Evolutionary conservation across 2,329 filamentous ascomycete species (phyloP).

Genomic region (Alternaria alternata): DNA sequence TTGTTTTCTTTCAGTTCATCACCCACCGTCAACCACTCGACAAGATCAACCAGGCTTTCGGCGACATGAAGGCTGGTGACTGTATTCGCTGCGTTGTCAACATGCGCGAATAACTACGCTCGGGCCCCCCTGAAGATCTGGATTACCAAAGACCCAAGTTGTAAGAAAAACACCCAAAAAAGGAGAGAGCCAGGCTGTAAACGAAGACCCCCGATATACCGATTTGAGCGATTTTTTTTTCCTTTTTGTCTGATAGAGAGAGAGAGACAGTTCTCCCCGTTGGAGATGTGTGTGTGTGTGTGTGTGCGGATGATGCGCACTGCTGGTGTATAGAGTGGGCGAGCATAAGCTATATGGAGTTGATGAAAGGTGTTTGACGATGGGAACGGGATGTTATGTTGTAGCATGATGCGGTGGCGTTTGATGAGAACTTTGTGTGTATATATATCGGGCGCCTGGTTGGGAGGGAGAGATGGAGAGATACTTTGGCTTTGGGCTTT

Average conservation of each 20-base stretch:
- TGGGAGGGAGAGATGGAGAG: too few species aligned
- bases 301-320: neutral
- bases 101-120: conserved; percentile 55
- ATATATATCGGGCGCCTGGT: too few species aligned
- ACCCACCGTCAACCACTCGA: conserved; percentile 86
- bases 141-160: conserved; percentile 1
- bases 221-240: too few species aligned
- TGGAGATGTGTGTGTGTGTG: too few species aligned
- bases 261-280: too few species aligned
- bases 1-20: too few species aligned
- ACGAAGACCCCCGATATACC: neutral
- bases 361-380: neutral
- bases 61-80: conserved; percentile 94
- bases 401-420: neutral
- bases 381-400: neutral
- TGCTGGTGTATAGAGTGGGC: conserved; percentile 14
- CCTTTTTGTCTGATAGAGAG: too few species aligned
- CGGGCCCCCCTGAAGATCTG: conserved; percentile 4
- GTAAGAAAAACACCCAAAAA: neutral
- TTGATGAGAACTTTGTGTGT: too few species aligned
- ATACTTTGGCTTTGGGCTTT: too few species aligned
- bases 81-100: conserved; percentile 95
- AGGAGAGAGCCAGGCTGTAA: conserved; percentile 1
- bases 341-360: neutral
- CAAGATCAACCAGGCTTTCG: conserved; percentile 89